Evolutionary conservation across 2,329 filamentous ascomycete genomes (phyloP).

Genomic region (Annulohypoxylon truncatum): DNA sequence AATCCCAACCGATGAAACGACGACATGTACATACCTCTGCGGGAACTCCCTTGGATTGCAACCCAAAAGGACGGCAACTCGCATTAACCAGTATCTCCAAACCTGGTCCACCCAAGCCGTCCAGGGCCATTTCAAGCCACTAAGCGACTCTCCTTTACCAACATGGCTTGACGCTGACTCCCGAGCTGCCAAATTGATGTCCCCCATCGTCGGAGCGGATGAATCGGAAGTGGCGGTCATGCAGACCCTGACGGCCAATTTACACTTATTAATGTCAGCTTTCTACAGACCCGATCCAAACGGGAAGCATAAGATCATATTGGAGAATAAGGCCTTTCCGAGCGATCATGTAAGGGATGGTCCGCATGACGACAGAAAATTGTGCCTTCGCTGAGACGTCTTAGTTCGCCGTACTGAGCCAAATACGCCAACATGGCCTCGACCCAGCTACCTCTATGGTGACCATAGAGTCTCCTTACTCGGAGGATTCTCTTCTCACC

Average conservation of each 20-base stretch:
- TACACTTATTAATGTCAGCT: conserved; percentile 81
- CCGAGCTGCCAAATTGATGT: conserved; percentile 72
- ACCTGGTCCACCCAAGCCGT: conserved; percentile 84
- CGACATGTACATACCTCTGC: conserved; percentile 74
- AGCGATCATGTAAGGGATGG: conserved; percentile 75
- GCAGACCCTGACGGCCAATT: conserved; percentile 81
- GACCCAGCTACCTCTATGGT: conserved; percentile 74
- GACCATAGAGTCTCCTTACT: conserved; percentile 68
- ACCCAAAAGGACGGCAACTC: conserved; percentile 71
- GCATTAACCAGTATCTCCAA: conserved; percentile 75
- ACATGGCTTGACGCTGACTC: conserved; percentile 79
- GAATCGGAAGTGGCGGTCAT: conserved; percentile 79
- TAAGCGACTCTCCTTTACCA: conserved; percentile 68
- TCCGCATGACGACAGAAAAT: conserved; percentile 26
- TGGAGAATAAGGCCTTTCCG: conserved; percentile 84
- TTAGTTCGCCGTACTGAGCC: conserved; percentile 81
- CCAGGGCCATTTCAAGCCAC: conserved; percentile 78
- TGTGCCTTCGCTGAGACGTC: conserved; percentile 40
- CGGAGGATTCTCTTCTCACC: conserved; percentile 64
- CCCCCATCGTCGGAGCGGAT: conserved; percentile 76
- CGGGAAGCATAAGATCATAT: conserved; percentile 75
- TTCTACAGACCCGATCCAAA: conserved; percentile 77
- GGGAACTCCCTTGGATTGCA: conserved; percentile 84
- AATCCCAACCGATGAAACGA: conserved; percentile 42
- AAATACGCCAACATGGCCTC: conserved; percentile 75